Base-by-base conservation (phyloP, 208 protist genomes). In the Porcisia hertigi region DNA sequence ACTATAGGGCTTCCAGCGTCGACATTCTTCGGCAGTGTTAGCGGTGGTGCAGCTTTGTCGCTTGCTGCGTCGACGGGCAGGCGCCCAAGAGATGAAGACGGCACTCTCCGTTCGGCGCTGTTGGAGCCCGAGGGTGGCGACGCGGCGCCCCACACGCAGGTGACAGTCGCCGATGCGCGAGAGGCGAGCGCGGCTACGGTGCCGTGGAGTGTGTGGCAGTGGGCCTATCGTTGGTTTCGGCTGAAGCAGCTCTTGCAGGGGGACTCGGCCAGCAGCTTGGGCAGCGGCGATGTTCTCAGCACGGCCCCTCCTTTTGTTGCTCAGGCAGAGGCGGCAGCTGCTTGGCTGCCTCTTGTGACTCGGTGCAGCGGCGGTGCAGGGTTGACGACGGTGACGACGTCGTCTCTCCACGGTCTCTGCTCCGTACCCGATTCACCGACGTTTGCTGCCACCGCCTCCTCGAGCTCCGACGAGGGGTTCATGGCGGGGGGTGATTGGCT, bases 121-220 rank as follows among this genome's bases (percentile, higher is more conserved):
- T 34, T 69, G 47, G 80, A 73, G 59, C 52, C 16, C 7, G 66
- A 80, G n/a, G 20, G 65, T 43, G 65, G 59, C 20, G 78, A 77
- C 12, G 60, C 62, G 11, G 54, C 75, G 0, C 79, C 79, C 30
- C 47, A 81, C 67, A 77, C 81, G 62, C 85, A 84, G 30, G 81
- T 90, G 39, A 77, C 79, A 14, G 80, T 93, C 0, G 12, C 66
- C 43, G 77, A 88, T 69, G 89, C 75, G 14, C 84, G 92, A 30
- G 86, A 90, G 78, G 70, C 89, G 34, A 87, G 87, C 54, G 83
- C 83, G 25, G 18, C 49, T 11, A 25, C 65, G n/a, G 81, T 96
- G 54, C 88, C 92, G 55, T 96, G 92, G 92, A 94, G 85, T n/a
- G 34, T 96, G 23, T 96, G 92, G 92, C 92, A 96, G 65, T 96